Base-by-base conservation (phyloP, 23 red algal genomes). In the Gracilariopsis chorda region DNA sequence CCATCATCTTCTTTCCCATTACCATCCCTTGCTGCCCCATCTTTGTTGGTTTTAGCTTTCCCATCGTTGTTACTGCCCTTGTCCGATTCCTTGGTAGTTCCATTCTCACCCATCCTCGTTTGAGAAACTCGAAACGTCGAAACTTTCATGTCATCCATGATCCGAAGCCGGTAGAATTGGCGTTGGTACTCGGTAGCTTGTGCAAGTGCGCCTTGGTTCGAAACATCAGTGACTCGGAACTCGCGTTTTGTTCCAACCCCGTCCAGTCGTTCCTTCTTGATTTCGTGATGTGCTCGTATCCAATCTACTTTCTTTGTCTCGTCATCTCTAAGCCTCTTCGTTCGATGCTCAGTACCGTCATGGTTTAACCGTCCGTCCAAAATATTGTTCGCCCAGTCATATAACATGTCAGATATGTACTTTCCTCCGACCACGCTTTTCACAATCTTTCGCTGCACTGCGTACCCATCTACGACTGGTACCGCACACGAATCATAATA, bases 391-490 rank as follows among this genome's bases (percentile, higher is more conserved):
- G 51, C 52, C 68, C 68, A 90, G 11, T 78, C 40, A 29, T 48
- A 39, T 27, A 90, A 44, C 17, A 23, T 30, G 16, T 90, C 48
- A 2, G 70, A 33, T 51, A 90, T 47, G 19, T 60, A 90, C 68
- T 20, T 45, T 13, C 89, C 89, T 11, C 78, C 89, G 52, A 92
- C 77, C 19, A 28, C 48, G 14, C 51, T 57, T 9, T 37, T 65
- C 11, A 60, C 34, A 9, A 59, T 82, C 35, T 47, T 78, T 49
- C 90, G 90, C 46, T 68, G 45, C 88, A 97, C 45, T 27, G 81
- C 61, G 58, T 90, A 97, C 8, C 95, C 95, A 84, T 97, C 95
- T 4, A 93, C 67, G 4, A 97, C 95, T 20, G 95, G 90, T 28
- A 83, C 30, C 0, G 80, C 89, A 48, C 49, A 73, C 4, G 88